These are phyloP conservation scores for Zygosaccharomyces pseudorouxii DNA, from an alignment of 805 yeast genomes.

Conservation along the genomic window DNA sequence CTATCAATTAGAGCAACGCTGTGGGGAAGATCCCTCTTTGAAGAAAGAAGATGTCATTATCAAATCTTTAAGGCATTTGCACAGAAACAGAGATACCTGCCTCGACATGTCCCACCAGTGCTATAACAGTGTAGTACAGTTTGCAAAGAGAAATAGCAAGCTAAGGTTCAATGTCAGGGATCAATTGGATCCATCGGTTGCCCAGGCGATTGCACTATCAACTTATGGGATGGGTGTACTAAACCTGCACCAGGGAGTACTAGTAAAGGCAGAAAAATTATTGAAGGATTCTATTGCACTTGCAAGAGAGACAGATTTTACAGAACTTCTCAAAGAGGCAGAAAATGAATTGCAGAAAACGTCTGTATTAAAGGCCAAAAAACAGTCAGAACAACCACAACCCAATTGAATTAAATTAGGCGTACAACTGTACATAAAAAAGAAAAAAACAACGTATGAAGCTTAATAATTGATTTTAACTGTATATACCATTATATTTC, in stretches of 20 bases:
- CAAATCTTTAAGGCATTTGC: slow-evolving; percentile 23
- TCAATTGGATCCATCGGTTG: slow-evolving; percentile 41
- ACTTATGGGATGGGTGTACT: slow-evolving; percentile 84
- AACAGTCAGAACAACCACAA: slow-evolving; percentile 5
- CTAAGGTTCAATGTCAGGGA: slow-evolving; percentile 33
- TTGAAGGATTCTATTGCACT: slow-evolving; percentile 66
- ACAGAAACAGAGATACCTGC: slow-evolving; percentile 30
- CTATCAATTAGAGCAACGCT: slow-evolving; percentile 28
- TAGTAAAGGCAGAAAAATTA: slow-evolving; percentile 53
- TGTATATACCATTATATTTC: not conserved
- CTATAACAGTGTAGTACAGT: slow-evolving; percentile 42
- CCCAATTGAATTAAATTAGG: not conserved
- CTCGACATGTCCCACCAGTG: slow-evolving; percentile 37
- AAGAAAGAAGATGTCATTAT: slow-evolving; percentile 25
- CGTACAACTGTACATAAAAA: not conserved
- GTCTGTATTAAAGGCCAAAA: slow-evolving; percentile 13
- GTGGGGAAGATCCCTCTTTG: slow-evolving; percentile 20
- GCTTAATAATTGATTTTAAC: not conserved
- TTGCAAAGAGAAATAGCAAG: slow-evolving; percentile 36
- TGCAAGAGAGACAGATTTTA: slow-evolving; percentile 62
- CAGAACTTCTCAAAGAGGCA: slow-evolving; percentile 56
- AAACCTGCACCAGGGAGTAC: slow-evolving; percentile 53
- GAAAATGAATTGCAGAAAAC: slow-evolving; percentile 58
- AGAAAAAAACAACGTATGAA: too few relatives aligned
- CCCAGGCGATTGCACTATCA: slow-evolving; percentile 72